Evolutionary conservation across 2,329 filamentous ascomycete species (phyloP).

Genomic region (Pyrenochaeta sp.): DNA sequence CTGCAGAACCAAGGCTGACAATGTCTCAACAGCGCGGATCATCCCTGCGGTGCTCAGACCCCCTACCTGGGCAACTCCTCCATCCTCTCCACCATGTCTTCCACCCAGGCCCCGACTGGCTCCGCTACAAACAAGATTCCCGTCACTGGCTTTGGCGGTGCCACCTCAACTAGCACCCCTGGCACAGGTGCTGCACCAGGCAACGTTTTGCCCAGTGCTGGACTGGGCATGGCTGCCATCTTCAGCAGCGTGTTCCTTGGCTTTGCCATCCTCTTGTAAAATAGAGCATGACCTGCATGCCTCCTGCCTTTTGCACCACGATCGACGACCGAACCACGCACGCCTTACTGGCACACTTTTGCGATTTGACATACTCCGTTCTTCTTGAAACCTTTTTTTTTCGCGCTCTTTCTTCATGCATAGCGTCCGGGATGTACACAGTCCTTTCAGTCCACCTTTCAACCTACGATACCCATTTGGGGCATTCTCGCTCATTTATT

Average conservation of each 20-base stretch:
- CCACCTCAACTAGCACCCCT: conserved; percentile 18
- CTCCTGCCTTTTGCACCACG: no score
- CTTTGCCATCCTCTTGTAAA: conserved; percentile 57
- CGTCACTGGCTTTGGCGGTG: conserved; percentile 44
- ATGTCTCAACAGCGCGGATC: conserved; percentile 54
- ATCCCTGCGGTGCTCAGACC: conserved; percentile 76
- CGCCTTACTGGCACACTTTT: no score
- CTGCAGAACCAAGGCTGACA: conserved; percentile 10
- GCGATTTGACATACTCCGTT: no score
- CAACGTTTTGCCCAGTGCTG: conserved; percentile 62
- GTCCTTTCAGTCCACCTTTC: conserved; percentile 7
- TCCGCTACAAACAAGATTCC: conserved; percentile 34
- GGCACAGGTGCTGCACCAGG: conserved; percentile 42
- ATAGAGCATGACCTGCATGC: not conserved
- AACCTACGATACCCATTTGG: conserved; percentile 16
- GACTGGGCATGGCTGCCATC: conserved; percentile 65
- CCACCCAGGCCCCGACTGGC: conserved; percentile 47
- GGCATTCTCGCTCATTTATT: conserved; percentile 19
- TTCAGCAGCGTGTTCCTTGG: conserved; percentile 65
- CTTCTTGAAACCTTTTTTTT: no score
- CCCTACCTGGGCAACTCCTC: conserved; percentile 69
- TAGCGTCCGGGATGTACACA: conserved; percentile 14
- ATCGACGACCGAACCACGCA: not conserved
- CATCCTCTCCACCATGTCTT: conserved; percentile 56
- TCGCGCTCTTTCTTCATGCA: conserved; percentile 21